These are phyloP conservation scores for Pisolithus sp. DNA, from an alignment of 768 basidiomycete species.

Conservation along the genomic window DNA sequence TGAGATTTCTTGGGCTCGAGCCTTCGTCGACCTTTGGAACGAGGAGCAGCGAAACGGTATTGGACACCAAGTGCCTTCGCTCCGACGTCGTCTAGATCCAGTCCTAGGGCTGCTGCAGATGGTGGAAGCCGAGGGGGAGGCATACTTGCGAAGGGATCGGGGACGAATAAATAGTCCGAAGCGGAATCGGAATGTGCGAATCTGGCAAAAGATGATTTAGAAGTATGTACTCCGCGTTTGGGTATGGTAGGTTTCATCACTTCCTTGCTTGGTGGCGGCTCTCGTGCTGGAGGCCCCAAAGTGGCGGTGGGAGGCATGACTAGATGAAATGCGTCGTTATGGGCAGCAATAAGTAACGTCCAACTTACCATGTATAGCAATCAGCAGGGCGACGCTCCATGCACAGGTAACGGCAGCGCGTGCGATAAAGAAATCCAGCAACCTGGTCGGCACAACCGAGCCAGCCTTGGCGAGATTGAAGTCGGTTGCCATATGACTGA, in stretches of 20 bases:
- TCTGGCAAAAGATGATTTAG: conserved; percentile 16
- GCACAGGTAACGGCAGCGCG: conserved; percentile 15
- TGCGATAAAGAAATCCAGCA: conserved; percentile 12
- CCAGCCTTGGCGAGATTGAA: background rate
- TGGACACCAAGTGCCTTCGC: conserved; percentile 20
- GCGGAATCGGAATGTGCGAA: conserved; percentile 20
- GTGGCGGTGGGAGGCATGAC: conserved; percentile 14
- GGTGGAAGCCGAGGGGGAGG: conserved; percentile 26
- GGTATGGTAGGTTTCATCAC: background rate
- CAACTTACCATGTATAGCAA: conserved; percentile 18
- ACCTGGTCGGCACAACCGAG: background rate
- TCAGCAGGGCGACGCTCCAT: conserved; percentile 19
- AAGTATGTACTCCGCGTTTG: conserved; percentile 6
- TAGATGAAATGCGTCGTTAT: conserved; percentile 3
- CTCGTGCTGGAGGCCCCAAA: conserved; percentile 7
- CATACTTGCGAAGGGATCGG: conserved; percentile 28
- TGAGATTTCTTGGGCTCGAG: conserved; percentile 13
- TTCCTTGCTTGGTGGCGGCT: background rate
- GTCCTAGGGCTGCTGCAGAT: conserved; percentile 20
- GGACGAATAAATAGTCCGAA: conserved; percentile 28
- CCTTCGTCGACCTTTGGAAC: conserved; percentile 19
- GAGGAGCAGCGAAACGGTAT: conserved; percentile 29
- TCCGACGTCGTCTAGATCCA: conserved; percentile 23
- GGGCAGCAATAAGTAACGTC: conserved; percentile 1
- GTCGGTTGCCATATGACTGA: background rate